Percentiles rank a stretch among this genome's conserved stretches.
Conservation (phyloP, 352 stramenopile genomes). For the Phytophthora litchii region DNA sequence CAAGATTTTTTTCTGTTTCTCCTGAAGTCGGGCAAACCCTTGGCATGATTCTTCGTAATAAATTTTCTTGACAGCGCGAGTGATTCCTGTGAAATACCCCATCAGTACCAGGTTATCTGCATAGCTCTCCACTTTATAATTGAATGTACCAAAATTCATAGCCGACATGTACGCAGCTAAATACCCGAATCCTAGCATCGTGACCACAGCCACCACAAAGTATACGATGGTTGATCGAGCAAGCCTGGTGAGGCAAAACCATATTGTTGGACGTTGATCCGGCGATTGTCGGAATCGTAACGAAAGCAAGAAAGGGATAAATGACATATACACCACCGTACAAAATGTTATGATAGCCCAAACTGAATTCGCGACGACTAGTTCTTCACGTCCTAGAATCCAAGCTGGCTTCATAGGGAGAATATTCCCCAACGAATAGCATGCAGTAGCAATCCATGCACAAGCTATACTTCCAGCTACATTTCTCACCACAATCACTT, state of each 20-base stretch:
- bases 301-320: conserved; percentile 6
- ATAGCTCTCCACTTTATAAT: conserved; percentile 20
- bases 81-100: conserved; percentile 29
- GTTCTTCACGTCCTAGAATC: conserved; percentile 5
- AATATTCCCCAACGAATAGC: conserved; percentile 11
- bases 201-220: conserved; percentile 4
- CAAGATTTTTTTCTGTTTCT: neutral
- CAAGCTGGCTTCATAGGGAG: conserved; percentile 5
- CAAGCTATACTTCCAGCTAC: conserved; percentile 11
- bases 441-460: conserved; percentile 15
- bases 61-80: conserved; percentile 14
- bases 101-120: conserved; percentile 8
- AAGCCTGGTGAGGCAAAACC: conserved; percentile 10
- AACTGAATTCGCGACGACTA: conserved; percentile 15
- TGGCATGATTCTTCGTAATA: conserved; percentile 27
- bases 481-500: conserved; percentile 7
- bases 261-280: neutral
- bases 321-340: conserved; percentile 10
- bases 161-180: neutral
- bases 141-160: neutral
- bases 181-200: conserved; percentile 7
- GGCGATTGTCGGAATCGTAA: conserved; percentile 9
- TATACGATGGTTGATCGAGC: conserved; percentile 1
- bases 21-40: conserved; percentile 6
- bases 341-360: conserved; percentile 10